Conservation (phyloP, 1,284 basidiomycete species). For the Anthracocystis setariae region DNA sequence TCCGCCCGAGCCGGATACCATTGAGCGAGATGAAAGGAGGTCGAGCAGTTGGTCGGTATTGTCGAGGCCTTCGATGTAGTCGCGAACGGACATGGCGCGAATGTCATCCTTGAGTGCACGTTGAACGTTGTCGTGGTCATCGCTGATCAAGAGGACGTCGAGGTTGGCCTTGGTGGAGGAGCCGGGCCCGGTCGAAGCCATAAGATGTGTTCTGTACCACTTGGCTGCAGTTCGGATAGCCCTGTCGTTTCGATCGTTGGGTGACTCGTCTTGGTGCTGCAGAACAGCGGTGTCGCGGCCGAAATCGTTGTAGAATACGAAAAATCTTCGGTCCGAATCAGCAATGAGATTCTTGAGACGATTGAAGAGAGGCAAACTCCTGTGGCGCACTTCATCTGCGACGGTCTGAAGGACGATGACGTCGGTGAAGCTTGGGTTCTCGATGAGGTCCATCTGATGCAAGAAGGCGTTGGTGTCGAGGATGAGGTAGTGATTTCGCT, state of each 20-base stretch:
- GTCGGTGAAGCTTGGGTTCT: conserved; percentile 60
- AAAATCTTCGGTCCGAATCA: conserved; percentile 64
- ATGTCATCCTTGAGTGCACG: conserved; percentile 69
- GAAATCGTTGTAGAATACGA: conserved; percentile 64
- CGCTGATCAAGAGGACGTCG: conserved; percentile 70
- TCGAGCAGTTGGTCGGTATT: conserved; percentile 60
- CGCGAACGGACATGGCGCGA: conserved; percentile 58
- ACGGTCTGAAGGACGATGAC: conserved; percentile 90
- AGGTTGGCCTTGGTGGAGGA: conserved; percentile 44
- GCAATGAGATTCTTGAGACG: conserved; percentile 61
- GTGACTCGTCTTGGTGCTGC: conserved; percentile 55
- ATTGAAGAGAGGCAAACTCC: conserved; percentile 91
- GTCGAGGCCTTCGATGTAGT: conserved; percentile 62
- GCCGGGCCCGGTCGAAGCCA: conserved; percentile 34
- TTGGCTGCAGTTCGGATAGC: conserved; percentile 61
- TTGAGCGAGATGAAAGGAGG: conserved; percentile 57
- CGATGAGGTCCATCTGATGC: conserved; percentile 73
- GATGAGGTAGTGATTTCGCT: conserved; percentile 77
- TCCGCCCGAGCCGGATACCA: conserved; percentile 31
- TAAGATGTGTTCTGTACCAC: conserved; percentile 61
- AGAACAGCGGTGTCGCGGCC: conserved; percentile 52
- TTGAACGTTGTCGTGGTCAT: conserved; percentile 85
- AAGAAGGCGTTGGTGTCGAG: conserved; percentile 97
- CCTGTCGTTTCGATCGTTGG: conserved; percentile 66
- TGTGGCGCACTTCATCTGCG: conserved; percentile 92